A percentile compares a stretch with the other conserved stretches of the same genome.
Conservation (phyloP, 495 filamentous ascomycete genomes). For the Opeltia flavorubescens region DNA sequence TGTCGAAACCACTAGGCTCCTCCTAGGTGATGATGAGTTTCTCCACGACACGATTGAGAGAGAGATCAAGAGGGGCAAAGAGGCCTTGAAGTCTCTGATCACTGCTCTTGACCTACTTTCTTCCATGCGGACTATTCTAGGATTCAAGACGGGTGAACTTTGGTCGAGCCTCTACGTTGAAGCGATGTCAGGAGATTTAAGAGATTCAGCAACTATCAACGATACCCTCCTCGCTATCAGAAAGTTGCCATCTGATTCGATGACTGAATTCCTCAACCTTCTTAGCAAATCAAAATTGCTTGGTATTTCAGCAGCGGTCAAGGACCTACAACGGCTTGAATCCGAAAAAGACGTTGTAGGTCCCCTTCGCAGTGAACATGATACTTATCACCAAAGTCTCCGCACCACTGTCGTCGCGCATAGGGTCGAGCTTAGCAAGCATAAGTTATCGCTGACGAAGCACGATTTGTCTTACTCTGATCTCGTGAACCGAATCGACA, state of each 20-base stretch:
- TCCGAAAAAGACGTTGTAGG: slow-evolving; percentile 22
- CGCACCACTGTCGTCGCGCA: slow-evolving; percentile 79
- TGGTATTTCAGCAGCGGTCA: background rate
- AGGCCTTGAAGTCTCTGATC: slow-evolving; percentile 31
- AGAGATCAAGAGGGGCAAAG: slow-evolving; percentile 23
- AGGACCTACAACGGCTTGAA: slow-evolving; percentile 7
- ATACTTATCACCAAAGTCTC: slow-evolving; percentile 52
- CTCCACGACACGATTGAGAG: slow-evolving; percentile 25
- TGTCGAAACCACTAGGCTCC: slow-evolving; percentile 22
- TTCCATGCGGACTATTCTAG: slow-evolving; percentile 26
- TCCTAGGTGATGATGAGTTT: slow-evolving; percentile 39
- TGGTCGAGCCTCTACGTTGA: slow-evolving; percentile 41
- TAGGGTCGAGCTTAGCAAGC: slow-evolving; percentile 71
- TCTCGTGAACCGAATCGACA: slow-evolving; percentile 52
- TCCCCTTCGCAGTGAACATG: slow-evolving; percentile 61
- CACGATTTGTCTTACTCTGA: slow-evolving; percentile 62
- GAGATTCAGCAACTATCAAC: slow-evolving; percentile 33
- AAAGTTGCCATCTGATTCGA: slow-evolving; percentile 30
- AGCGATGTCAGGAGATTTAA: slow-evolving; percentile 42
- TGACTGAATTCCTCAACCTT: slow-evolving; percentile 15
- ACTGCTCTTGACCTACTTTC: slow-evolving; percentile 32
- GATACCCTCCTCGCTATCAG: slow-evolving; percentile 39
- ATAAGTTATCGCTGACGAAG: slow-evolving; percentile 59
- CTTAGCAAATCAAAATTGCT: slow-evolving; percentile 1
- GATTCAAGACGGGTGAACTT: slow-evolving; percentile 22